A percentile compares a stretch with the other conserved stretches of the same genome.
phyloP scores from a whole-genome alignment of 225 moss, liverwort and hornwort species.

The Marchantia polymorpha region DNA sequence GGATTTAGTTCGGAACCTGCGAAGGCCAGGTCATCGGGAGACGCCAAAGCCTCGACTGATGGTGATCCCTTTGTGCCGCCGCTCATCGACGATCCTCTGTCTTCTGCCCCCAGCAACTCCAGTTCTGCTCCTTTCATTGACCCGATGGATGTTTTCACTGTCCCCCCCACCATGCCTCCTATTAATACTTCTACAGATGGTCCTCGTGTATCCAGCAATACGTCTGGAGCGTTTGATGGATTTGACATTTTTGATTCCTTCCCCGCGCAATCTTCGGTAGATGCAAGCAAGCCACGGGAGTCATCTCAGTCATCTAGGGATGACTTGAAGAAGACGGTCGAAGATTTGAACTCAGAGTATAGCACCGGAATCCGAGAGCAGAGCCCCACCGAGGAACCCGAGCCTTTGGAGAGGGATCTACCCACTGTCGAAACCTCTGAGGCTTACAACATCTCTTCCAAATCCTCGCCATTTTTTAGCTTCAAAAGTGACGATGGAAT shows the following conservation, averaged over 20 bases:
- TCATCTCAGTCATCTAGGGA: slow-evolving; percentile 35
- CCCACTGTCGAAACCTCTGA: slow-evolving; percentile 12
- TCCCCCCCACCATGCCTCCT: slow-evolving; percentile 45
- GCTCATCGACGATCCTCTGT: slow-evolving; percentile 30
- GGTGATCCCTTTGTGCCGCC: slow-evolving; percentile 39
- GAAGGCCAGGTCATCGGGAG: slow-evolving; percentile 37
- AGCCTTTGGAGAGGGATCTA: slow-evolving; percentile 4
- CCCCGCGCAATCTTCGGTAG: slow-evolving; percentile 44
- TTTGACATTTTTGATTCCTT: slow-evolving; percentile 69
- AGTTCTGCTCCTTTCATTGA: slow-evolving; percentile 45
- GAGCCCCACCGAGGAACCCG: slow-evolving; percentile 13
- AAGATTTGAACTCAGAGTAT: slow-evolving; percentile 14
- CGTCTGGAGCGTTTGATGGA: slow-evolving; percentile 48
- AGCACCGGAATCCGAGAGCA: background rate
- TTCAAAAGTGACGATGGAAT: slow-evolving; percentile 37
- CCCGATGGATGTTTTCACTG: slow-evolving; percentile 56
- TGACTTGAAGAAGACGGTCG: slow-evolving; percentile 31
- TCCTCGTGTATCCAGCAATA: slow-evolving; percentile 35
- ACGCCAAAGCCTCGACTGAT: slow-evolving; percentile 22
- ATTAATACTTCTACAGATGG: slow-evolving; percentile 23
- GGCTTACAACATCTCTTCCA: slow-evolving; percentile 30
- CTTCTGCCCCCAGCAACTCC: slow-evolving; percentile 19
- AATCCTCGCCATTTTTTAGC: slow-evolving; percentile 40
- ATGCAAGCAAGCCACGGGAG: slow-evolving; percentile 42
- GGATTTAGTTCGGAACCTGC: slow-evolving; percentile 42